A percentile compares a stretch with the other conserved stretches of the same genome.
These are phyloP conservation scores for Tulasnella calospora DNA, from an alignment of 768 basidiomycete genomes.

Conservation along the genomic window DNA sequence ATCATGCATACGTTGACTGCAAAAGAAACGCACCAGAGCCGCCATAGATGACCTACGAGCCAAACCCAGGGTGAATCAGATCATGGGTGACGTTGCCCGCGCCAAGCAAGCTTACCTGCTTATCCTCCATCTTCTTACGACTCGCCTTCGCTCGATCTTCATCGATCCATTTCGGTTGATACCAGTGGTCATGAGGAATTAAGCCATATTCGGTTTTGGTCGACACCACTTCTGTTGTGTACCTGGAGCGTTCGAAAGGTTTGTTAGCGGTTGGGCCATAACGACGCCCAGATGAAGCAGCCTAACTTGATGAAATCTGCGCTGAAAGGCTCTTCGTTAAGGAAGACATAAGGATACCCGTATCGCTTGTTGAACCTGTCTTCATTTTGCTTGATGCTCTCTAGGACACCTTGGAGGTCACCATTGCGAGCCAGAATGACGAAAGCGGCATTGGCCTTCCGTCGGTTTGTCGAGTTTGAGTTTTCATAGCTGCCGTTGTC, in stretches of 20 bases:
- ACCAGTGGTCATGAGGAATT: constrained; percentile 60
- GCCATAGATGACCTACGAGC: constrained; percentile 28
- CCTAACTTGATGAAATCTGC: constrained; percentile 63
- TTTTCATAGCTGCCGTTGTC: constrained; percentile 35
- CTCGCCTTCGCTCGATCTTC: constrained; percentile 57
- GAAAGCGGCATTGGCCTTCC: constrained; percentile 76
- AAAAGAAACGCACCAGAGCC: constrained; percentile 14
- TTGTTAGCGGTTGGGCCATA: neutral
- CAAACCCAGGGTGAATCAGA: constrained; percentile 7
- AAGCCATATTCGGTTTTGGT: constrained; percentile 57
- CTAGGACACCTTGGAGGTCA: constrained; percentile 55
- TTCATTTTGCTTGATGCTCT: constrained; percentile 73
- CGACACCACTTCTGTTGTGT: constrained; percentile 52
- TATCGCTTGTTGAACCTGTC: constrained; percentile 78
- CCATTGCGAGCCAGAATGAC: constrained; percentile 70
- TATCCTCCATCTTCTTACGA: constrained; percentile 57
- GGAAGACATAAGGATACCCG: constrained; percentile 76
- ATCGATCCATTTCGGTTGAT: constrained; percentile 75
- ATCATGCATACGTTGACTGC: neutral
- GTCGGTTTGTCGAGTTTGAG: constrained; percentile 37
- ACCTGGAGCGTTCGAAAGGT: constrained; percentile 31
- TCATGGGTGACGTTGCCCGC: neutral
- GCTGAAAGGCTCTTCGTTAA: constrained; percentile 75
- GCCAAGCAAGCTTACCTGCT: constrained; percentile 39
- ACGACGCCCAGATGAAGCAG: neutral